Evolutionary conservation across 208 protist species (phyloP).

Genomic region (Sergeia podlipaevii): DNA sequence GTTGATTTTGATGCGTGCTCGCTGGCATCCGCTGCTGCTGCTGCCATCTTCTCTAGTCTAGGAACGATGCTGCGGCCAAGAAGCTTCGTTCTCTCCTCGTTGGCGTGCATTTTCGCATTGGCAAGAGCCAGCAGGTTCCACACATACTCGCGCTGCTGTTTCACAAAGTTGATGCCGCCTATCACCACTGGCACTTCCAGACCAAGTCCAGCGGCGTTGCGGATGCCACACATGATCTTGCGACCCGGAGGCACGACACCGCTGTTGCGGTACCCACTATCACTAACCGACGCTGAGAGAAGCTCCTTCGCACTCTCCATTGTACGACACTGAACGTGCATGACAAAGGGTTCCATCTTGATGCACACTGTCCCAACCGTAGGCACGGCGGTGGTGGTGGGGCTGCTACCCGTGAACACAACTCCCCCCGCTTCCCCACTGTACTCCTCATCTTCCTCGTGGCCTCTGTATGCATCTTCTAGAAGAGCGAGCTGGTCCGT

Average conservation of each 20-base stretch:
- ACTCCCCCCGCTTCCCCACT: constrained; percentile 59
- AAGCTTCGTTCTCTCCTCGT: constrained; percentile 46
- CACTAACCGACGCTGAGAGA: constrained; percentile 58
- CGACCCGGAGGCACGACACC: constrained; percentile 76
- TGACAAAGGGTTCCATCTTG: constrained; percentile 88
- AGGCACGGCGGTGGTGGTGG: constrained; percentile 15
- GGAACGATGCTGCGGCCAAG: constrained; percentile 34
- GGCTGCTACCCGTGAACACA: constrained; percentile 8
- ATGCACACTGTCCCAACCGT: constrained; percentile 47
- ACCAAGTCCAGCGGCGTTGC: constrained; percentile 49
- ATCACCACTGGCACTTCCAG: constrained; percentile 75
- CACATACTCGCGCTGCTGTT: constrained; percentile 51
- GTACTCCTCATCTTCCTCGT: constrained; percentile 4
- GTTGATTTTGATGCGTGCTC: too few relatives aligned
- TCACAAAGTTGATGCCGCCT: constrained; percentile 63
- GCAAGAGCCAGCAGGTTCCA: constrained; percentile 62
- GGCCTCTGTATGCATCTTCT: background rate
- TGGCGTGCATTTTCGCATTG: constrained; percentile 77
- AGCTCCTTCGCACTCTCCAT: constrained; percentile 73
- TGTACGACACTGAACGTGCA: constrained; percentile 84
- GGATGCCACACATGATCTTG: constrained; percentile 81
- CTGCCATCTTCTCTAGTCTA: too few relatives aligned
- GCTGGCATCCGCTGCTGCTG: too few relatives aligned
- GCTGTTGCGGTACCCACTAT: constrained; percentile 83
- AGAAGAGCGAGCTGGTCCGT: constrained; percentile 9